A percentile compares a stretch with the other conserved stretches of the same genome.
These are phyloP conservation scores for Silene coronaria DNA, from an alignment of 179 eudicot species.

Conservation along the genomic window DNA sequence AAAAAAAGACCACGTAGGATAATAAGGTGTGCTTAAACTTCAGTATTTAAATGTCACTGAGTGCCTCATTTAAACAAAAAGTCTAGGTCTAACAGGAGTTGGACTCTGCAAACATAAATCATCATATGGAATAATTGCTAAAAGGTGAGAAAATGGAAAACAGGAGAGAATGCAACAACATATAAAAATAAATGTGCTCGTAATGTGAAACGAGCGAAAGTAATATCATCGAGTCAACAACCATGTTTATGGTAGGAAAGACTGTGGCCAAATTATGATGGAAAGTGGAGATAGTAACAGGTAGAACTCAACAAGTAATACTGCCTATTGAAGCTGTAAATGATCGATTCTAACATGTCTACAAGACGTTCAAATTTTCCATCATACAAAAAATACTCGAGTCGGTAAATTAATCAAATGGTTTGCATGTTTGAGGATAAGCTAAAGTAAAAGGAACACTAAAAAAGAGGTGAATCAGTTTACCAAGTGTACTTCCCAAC, in stretches of 20 bases:
- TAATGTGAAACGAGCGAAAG: too few species aligned
- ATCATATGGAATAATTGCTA: background rate
- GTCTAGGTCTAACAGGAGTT: background rate
- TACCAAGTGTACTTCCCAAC: constrained; percentile 65
- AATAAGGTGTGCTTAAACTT: background rate
- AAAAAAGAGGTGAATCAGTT: background rate
- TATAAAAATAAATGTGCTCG: background rate
- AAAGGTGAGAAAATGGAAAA: background rate
- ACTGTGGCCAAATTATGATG: background rate
- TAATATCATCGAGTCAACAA: too few species aligned
- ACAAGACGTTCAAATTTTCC: background rate
- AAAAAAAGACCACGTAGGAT: background rate
- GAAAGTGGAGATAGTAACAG: background rate
- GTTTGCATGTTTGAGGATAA: background rate
- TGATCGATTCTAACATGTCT: background rate
- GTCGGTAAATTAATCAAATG: background rate
- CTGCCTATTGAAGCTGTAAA: background rate
- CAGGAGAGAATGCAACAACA: background rate
- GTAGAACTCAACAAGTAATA: background rate
- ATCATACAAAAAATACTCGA: background rate
- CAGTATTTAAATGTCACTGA: background rate
- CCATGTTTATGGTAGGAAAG: background rate
- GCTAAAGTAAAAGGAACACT: background rate
- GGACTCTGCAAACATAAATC: background rate
- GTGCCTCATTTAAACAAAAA: background rate